Percentiles rank a stretch among this genome's conserved stretches.
Conservation (phyloP, 306 rosid species). For the Dalbergia cultrata region DNA sequence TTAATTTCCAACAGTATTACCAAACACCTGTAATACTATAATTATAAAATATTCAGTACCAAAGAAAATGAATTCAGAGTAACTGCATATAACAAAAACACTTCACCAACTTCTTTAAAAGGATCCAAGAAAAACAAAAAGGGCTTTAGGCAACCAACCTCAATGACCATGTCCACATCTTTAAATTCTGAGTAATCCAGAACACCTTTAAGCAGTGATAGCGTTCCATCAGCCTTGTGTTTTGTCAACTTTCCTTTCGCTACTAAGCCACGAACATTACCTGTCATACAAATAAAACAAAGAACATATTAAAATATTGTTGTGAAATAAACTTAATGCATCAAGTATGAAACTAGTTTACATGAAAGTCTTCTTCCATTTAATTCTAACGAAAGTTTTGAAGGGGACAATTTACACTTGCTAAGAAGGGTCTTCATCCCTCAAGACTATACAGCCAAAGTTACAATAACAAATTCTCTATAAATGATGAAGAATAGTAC, state of each 20-base stretch:
- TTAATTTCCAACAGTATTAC: constrained; percentile 29
- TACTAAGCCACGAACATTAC: constrained; percentile 73
- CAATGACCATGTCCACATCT: constrained; percentile 93
- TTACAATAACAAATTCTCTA: background rate
- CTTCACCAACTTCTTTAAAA: constrained; percentile 11
- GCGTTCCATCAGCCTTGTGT: constrained; percentile 71
- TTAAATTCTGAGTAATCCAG: constrained; percentile 84
- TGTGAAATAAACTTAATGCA: constrained; percentile 6
- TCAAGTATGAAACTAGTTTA: constrained; percentile 35
- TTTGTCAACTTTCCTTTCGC: constrained; percentile 72
- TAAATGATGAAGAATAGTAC: constrained; percentile 9
- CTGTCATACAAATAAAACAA: constrained; percentile 59
- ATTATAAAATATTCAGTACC: constrained; percentile 16
- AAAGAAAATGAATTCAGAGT: constrained; percentile 21
- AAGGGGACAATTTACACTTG: background rate
- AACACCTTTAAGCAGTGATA: constrained; percentile 82
- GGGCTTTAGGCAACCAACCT: constrained; percentile 62
- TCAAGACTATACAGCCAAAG: background rate
- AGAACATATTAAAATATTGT: background rate
- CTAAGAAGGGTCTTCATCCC: background rate
- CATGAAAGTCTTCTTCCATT: background rate
- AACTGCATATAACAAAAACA: constrained; percentile 5
- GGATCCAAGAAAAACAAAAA: constrained; percentile 30
- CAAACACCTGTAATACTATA: background rate
- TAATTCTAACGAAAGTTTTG: background rate